phyloP scores from a whole-genome alignment of 257 asterid genomes.

The Solanum chiquidenum region DNA sequence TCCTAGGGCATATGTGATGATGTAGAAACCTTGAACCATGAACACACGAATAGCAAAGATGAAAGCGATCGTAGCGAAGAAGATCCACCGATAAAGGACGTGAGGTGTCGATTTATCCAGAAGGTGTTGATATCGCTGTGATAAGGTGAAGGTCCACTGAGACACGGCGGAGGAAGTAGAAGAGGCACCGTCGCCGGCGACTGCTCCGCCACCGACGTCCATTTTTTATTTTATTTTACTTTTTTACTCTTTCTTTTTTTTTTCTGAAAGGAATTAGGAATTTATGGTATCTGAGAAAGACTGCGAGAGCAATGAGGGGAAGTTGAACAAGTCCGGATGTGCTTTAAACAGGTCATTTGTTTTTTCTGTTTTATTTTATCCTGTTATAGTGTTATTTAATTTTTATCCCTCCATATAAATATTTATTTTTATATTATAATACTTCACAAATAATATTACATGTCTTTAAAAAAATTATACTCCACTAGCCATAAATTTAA shows the following conservation, averaged over 20 bases:
- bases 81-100: conserved; percentile 79
- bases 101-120: conserved; percentile 86
- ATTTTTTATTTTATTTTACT: conserved; percentile 13
- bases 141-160: conserved; percentile 35
- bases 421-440: no score
- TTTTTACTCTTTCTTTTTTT: neutral
- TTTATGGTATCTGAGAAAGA: neutral
- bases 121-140: conserved; percentile 73
- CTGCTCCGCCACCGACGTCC: conserved; percentile 64
- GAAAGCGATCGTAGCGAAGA: conserved; percentile 39
- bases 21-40: conserved; percentile 73
- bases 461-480: no score
- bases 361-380: neutral
- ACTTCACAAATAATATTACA: neutral
- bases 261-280: neutral
- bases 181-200: conserved; percentile 16
- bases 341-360: neutral
- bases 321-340: neutral
- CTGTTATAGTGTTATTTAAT: no score
- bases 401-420: neutral
- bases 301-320: neutral
- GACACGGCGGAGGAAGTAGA: conserved; percentile 41
- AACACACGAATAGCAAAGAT: conserved; percentile 69
- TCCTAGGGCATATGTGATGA: conserved; percentile 86
- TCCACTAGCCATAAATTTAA: no score